Evolutionary conservation across 176 grass and related monocot genomes (phyloP).

Genomic region (Cocos nucifera): DNA sequence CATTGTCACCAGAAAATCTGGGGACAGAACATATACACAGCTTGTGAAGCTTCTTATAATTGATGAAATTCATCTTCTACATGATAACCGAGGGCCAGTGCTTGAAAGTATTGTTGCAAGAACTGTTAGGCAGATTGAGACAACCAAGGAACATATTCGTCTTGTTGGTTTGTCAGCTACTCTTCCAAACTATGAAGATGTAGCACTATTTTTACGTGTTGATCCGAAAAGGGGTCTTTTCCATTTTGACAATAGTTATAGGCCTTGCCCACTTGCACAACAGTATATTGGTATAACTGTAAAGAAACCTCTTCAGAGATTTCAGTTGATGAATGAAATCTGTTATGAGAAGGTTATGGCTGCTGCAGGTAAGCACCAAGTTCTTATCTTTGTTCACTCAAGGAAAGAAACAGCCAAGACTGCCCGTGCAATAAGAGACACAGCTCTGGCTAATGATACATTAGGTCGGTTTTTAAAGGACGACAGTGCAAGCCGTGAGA

Average conservation of each 20-base stretch:
- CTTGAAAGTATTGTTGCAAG: slow-evolving; percentile 96
- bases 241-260: slow-evolving; percentile 93
- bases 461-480: slow-evolving; percentile 76
- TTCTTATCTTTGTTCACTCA: slow-evolving; percentile 98
- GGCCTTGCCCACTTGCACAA: slow-evolving; percentile 86
- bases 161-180: slow-evolving; percentile 86
- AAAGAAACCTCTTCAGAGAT: slow-evolving; percentile 86
- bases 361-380: slow-evolving; percentile 87
- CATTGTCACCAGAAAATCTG: slow-evolving; percentile 93
- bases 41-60: slow-evolving; percentile 91
- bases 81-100: slow-evolving; percentile 92
- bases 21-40: slow-evolving; percentile 93
- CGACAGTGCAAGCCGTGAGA: slow-evolving; percentile 85
- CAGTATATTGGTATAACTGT: slow-evolving; percentile 96
- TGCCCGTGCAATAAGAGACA: slow-evolving; percentile 76
- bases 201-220: slow-evolving; percentile 73
- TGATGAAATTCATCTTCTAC: slow-evolving; percentile 92
- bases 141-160: slow-evolving; percentile 74
- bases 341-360: slow-evolving; percentile 92
- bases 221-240: slow-evolving; percentile 48
- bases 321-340: slow-evolving; percentile 96
- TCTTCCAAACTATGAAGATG: slow-evolving; percentile 83
- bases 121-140: slow-evolving; percentile 91
- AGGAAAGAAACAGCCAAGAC: slow-evolving; percentile 95
- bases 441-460: slow-evolving; percentile 75